A percentile compares a stretch with the other conserved stretches of the same genome.
Evolutionary conservation across 805 yeast genomes (phyloP).

Genomic region (Candida sakaeoensis): DNA sequence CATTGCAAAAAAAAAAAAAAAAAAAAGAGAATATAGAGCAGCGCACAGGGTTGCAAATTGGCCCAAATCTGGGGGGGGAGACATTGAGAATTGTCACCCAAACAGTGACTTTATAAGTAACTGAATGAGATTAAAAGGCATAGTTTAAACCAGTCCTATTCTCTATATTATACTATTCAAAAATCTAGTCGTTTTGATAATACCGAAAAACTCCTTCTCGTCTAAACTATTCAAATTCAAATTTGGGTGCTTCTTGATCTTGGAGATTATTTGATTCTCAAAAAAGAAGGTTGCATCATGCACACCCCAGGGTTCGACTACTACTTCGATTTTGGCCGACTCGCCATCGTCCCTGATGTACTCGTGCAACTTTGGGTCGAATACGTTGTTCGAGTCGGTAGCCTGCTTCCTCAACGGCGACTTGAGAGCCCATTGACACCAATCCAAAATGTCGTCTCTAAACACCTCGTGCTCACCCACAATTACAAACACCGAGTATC

Average conservation of each 20-base stretch:
- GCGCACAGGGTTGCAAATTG: no score
- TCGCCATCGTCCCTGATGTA: slow-evolving; percentile 16
- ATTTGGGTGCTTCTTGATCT: slow-evolving; percentile 8
- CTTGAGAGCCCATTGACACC: slow-evolving; percentile 30
- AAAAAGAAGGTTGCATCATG: slow-evolving; percentile 29
- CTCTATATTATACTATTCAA: slow-evolving; percentile 17
- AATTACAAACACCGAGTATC: slow-evolving; percentile 26
- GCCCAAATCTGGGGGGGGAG: no score
- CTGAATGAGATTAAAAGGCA: no score
- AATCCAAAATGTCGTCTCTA: slow-evolving; percentile 36
- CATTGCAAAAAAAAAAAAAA: no score
- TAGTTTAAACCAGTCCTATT: no score
- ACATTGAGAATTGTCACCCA: no score
- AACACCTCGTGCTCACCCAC: slow-evolving; percentile 41
- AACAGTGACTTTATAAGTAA: no score
- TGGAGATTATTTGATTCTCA: slow-evolving; percentile 18
- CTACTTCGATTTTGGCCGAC: slow-evolving; percentile 19
- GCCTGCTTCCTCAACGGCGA: slow-evolving; percentile 20
- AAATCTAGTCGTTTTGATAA: slow-evolving; percentile 20
- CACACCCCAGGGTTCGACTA: slow-evolving; percentile 36
- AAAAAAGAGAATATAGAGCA: no score
- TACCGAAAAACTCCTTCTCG: slow-evolving; percentile 19
- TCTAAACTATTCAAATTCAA: slow-evolving; percentile 10
- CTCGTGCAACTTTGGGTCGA: slow-evolving; percentile 17
- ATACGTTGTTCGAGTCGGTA: slow-evolving; percentile 18